These are phyloP conservation scores for Phyllosticta paracitricarpa DNA, from an alignment of 2,329 filamentous ascomycete species.

Conservation along the genomic window DNA sequence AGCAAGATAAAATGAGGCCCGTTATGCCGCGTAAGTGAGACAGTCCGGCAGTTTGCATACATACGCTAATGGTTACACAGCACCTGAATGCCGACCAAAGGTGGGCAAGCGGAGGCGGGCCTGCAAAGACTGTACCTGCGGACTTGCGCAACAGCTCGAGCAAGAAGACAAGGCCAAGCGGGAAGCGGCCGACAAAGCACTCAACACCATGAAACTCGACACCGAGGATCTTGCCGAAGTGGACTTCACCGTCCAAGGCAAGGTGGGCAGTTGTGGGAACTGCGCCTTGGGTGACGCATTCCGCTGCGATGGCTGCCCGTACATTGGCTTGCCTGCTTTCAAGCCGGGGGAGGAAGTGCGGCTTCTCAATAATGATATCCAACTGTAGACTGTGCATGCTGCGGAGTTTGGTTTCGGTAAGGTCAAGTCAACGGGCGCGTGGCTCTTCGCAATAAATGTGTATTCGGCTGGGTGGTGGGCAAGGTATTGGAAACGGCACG, in stretches of 20 bases:
- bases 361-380: slow-evolving; percentile 75
- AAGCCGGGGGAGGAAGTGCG: slow-evolving; percentile 93
- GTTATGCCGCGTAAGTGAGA: slow-evolving; percentile 65
- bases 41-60: not conserved
- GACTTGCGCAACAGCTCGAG: slow-evolving; percentile 73
- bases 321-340: slow-evolving; percentile 88
- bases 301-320: slow-evolving; percentile 59
- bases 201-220: slow-evolving; percentile 61
- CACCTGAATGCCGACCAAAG: slow-evolving; percentile 78
- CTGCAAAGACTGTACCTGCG: slow-evolving; percentile 97
- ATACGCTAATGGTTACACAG: slow-evolving; percentile 33
- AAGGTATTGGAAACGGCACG: not conserved
- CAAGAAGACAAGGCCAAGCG: slow-evolving; percentile 71
- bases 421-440: not conserved
- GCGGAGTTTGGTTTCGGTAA: not conserved
- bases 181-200: slow-evolving; percentile 50
- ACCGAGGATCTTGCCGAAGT: slow-evolving; percentile 76
- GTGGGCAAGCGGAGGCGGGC: slow-evolving; percentile 80
- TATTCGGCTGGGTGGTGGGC: not conserved
- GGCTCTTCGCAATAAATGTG: not conserved
- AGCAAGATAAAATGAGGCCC: slow-evolving; percentile 69
- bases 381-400: slow-evolving; percentile 45
- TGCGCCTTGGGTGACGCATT: slow-evolving; percentile 85
- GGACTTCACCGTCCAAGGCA: slow-evolving; percentile 96
- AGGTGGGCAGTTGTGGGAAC: slow-evolving; percentile 89